A percentile compares a stretch with the other conserved stretches of the same genome.
phyloP scores from a whole-genome alignment of 305 asterid species.

The Solanum hybrid region DNA sequence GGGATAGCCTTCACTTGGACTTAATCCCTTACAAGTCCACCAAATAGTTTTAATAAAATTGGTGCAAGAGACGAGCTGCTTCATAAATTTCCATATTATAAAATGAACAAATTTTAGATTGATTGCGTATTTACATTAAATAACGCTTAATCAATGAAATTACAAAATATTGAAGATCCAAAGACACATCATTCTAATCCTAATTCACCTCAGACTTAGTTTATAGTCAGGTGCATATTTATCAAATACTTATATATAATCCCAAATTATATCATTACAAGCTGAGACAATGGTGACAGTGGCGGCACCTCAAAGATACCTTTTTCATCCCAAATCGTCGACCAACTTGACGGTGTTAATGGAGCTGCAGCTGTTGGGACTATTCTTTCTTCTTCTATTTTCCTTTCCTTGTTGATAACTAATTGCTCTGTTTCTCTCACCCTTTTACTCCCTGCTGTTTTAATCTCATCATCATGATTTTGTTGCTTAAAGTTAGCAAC shows the following conservation, averaged over 20 bases:
- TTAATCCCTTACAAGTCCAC: neutral
- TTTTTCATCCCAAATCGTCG: conserved; percentile 59
- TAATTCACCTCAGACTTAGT: neutral
- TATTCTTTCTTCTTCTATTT: conserved; percentile 25
- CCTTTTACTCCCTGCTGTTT: conserved; percentile 33
- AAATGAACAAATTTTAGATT: neutral
- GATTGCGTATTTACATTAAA: neutral
- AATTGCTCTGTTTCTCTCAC: conserved; percentile 22
- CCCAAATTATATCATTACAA: neutral
- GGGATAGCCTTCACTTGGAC: too few relatives aligned
- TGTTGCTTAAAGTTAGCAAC: conserved; percentile 17
- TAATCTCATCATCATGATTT: neutral
- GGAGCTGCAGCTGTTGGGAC: conserved; percentile 26
- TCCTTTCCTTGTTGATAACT: conserved; percentile 28
- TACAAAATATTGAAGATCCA: neutral
- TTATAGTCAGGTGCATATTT: conserved; percentile 17
- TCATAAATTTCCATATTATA: neutral
- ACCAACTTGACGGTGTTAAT: conserved; percentile 74
- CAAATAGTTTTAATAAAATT: too few relatives aligned
- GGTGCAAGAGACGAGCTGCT: neutral
- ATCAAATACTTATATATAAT: neutral
- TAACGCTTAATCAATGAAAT: neutral
- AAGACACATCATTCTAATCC: neutral
- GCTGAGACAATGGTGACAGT: conserved; percentile 19
- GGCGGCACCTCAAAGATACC: conserved; percentile 73